Evolutionary conservation across 2,329 filamentous ascomycete genomes (phyloP).

Genomic region (Huntiella moniliformis): DNA sequence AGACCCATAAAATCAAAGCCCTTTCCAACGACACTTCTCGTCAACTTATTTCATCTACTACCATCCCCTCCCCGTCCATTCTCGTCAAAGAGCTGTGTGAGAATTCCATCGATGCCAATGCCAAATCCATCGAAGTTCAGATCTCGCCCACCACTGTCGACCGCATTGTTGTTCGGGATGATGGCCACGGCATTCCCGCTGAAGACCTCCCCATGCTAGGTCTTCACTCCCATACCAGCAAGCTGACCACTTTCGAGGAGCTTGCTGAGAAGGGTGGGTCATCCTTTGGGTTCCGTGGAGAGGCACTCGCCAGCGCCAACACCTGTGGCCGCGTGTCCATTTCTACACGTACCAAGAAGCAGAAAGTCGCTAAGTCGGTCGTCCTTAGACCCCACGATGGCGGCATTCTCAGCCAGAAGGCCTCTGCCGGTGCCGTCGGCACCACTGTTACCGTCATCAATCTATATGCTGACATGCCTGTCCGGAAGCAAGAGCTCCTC

Average conservation of each 20-base stretch:
- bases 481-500: constrained; percentile 38
- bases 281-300: constrained; percentile 58
- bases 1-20: constrained; percentile 22
- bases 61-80: constrained; percentile 38
- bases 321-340: constrained; percentile 40
- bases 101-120: constrained; percentile 55
- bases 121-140: constrained; percentile 45
- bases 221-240: constrained; percentile 55
- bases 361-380: constrained; percentile 37
- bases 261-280: constrained; percentile 34
- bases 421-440: constrained; percentile 39
- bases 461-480: constrained; percentile 42
- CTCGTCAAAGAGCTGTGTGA: constrained; percentile 63
- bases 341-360: constrained; percentile 43
- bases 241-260: constrained; percentile 46
- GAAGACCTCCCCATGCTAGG: constrained; percentile 45
- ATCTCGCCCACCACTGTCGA: constrained; percentile 49
- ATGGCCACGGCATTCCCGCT: constrained; percentile 49
- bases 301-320: constrained; percentile 49
- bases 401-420: constrained; percentile 17
- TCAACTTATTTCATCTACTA: constrained; percentile 40
- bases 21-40: constrained; percentile 31
- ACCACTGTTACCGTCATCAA: constrained; percentile 44
- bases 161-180: constrained; percentile 51
- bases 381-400: constrained; percentile 21